These are phyloP conservation scores for Penicillium egyptiacum DNA, from an alignment of 495 filamentous ascomycete genomes.

Conservation along the genomic window DNA sequence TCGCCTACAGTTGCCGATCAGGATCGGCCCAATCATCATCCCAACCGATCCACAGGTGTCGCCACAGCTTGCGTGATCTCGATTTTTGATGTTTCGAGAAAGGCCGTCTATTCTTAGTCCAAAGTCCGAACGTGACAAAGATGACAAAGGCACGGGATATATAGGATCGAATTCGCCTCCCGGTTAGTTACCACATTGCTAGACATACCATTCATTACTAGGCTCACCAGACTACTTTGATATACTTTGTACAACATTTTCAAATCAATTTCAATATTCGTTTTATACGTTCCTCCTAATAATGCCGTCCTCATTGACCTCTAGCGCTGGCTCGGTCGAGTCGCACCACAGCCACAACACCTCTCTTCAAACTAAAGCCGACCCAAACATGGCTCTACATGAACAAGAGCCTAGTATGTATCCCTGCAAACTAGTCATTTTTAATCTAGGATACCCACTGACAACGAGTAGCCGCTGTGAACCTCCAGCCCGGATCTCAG, in stretches of 20 bases:
- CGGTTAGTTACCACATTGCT: background rate
- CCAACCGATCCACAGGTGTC: conserved; percentile 10
- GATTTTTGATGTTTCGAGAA: conserved; percentile 5
- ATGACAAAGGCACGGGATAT: conserved; percentile 3
- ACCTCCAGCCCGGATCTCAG: conserved; percentile 15
- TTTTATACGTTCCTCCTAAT: background rate
- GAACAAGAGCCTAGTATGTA: conserved; percentile 82
- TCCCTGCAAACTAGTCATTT: background rate
- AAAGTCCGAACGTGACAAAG: background rate
- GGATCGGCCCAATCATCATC: conserved; percentile 22
- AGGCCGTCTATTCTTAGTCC: conserved; percentile 28
- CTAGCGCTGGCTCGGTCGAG: conserved; percentile 31
- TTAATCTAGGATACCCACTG: conserved; percentile 3
- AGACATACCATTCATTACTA: background rate
- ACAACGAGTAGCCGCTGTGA: conserved; percentile 21
- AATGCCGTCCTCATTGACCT: conserved; percentile 30
- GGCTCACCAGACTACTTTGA: background rate
- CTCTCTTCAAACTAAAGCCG: conserved; percentile 68
- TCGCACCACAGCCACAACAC: conserved; percentile 52
- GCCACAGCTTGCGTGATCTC: conserved; percentile 30
- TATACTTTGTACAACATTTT: background rate
- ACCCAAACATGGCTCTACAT: conserved; percentile 82
- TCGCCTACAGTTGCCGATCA: conserved; percentile 16
- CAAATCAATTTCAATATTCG: background rate
- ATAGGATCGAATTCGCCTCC: background rate